Conservation (phyloP, 768 basidiomycete genomes). For the Punctularia strigosozonata region DNA sequence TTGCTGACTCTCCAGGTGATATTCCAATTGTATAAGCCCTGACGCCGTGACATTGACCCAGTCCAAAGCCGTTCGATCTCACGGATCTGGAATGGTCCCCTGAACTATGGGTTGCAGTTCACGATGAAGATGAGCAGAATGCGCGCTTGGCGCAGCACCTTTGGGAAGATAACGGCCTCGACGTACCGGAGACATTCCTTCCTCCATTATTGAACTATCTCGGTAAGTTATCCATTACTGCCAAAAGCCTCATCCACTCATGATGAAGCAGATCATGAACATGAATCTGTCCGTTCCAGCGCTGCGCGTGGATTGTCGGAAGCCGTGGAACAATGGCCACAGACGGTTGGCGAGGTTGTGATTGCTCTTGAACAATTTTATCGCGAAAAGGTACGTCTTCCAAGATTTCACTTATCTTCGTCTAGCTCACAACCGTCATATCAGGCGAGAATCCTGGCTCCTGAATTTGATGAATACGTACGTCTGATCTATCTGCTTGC, state of each 20-base stretch:
- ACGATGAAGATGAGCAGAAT: constrained; percentile 88
- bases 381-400: constrained; percentile 56
- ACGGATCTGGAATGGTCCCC: constrained; percentile 92
- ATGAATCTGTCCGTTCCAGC: constrained; percentile 68
- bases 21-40: not conserved
- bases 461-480: constrained; percentile 91
- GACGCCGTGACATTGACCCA: not conserved
- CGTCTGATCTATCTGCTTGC: constrained; percentile 14
- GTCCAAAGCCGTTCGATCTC: constrained; percentile 73
- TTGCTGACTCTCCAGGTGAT: constrained; percentile 81
- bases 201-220: constrained; percentile 50
- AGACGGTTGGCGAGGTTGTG: constrained; percentile 35
- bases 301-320: constrained; percentile 65
- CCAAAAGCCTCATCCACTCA: no score
- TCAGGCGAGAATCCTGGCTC: constrained; percentile 75
- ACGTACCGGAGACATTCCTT: constrained; percentile 63
- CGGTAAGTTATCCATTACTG: constrained; percentile 34
- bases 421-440: not conserved
- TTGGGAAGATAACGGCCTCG: constrained; percentile 95
- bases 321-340: constrained; percentile 63
- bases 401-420: not conserved
- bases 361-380: constrained; percentile 57
- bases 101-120: constrained; percentile 77
- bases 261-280: constrained; percentile 50
- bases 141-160: constrained; percentile 64